Evolutionary conservation across 2,329 filamentous ascomycete genomes (phyloP).

Genomic region (Myotisia sp.): DNA sequence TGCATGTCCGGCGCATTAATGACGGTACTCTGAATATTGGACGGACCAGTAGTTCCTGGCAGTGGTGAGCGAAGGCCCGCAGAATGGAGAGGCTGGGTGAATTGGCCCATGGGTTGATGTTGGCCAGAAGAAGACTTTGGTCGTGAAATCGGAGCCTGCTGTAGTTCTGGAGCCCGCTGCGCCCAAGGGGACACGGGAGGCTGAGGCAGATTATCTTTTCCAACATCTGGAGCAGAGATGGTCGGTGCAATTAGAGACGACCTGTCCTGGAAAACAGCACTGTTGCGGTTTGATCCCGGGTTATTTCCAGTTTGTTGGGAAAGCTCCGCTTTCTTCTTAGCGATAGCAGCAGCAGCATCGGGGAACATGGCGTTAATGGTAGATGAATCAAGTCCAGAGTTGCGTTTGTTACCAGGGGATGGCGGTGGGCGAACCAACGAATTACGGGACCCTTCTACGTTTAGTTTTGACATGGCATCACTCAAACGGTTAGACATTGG

Average conservation of each 20-base stretch:
- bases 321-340: conserved; percentile 94
- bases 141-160: conserved; percentile 41
- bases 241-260: conserved; percentile 59
- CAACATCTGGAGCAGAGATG: conserved; percentile 53
- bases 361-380: conserved; percentile 99
- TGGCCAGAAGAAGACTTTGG: conserved; percentile 71
- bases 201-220: conserved; percentile 46
- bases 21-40: conserved; percentile 69
- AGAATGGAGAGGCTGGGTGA: conserved; percentile 65
- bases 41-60: conserved; percentile 47
- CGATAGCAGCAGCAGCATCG: conserved; percentile 94
- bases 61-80: conserved; percentile 69
- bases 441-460: conserved; percentile 72
- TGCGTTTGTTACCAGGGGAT: conserved; percentile 68
- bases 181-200: conserved; percentile 73
- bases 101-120: conserved; percentile 70
- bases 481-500: conserved; percentile 92
- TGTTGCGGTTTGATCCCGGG: conserved; percentile 86
- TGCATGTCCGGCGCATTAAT: conserved; percentile 56
- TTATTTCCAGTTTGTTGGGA: conserved; percentile 86
- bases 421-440: conserved; percentile 70
- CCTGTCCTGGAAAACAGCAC: conserved; percentile 62
- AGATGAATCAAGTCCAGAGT: conserved; percentile 82
- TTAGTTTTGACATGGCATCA: conserved; percentile 93
- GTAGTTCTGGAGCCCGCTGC: conserved; percentile 37